Evolutionary conservation across 371 early-diverging fungal species (phyloP), one percentile per base, ranked within the genome.

Genomic region (Circinella umbellata): DNA sequence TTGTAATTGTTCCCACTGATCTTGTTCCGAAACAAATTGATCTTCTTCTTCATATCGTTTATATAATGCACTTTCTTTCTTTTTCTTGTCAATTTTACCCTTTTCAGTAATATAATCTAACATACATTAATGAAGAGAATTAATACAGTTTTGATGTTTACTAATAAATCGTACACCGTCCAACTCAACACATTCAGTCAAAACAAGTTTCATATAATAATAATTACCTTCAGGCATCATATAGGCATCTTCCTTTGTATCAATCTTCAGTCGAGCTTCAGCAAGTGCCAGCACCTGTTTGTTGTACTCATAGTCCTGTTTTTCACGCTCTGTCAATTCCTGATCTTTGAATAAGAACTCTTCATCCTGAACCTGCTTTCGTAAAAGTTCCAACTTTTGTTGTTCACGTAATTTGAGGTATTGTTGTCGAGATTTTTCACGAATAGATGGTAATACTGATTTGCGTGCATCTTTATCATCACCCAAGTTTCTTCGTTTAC

Each of bases 21-120:
- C 94, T 77, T 96, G 96, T 74, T 99, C 99, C 0, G 93, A 88
- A n/a, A 95, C 88, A 74, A 94, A 92, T 27, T 85, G 84, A 39
- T 84, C 85, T 27, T 88, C 88, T 42, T 97, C 96, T 77, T 96
- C 90, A 75, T 99, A 98, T 18, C 99, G 88, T 71, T 86, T 82
- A 77, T 95, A 96, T 14, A 98, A 80, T 3, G 91, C 95, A 10
- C 88, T 86, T 62, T 96, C 94, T 72, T 95, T 94, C 82, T 93
- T 95, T 69, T 97, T 95, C 49, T 89, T 89, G 73, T 98, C 96
- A 53, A 97, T 90, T 71, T 96, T 95, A 61, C 98, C 98, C 78
- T 97, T 95, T 71, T 97, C 98, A 0, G 96, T 96, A 62, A 93
- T 90, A 63, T 95, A 94, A 74, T 92, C 91, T 81, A 66, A 0